phyloP scores from a whole-genome alignment of 2,329 filamentous ascomycete species.

The Phaeosphaeria sp. region DNA sequence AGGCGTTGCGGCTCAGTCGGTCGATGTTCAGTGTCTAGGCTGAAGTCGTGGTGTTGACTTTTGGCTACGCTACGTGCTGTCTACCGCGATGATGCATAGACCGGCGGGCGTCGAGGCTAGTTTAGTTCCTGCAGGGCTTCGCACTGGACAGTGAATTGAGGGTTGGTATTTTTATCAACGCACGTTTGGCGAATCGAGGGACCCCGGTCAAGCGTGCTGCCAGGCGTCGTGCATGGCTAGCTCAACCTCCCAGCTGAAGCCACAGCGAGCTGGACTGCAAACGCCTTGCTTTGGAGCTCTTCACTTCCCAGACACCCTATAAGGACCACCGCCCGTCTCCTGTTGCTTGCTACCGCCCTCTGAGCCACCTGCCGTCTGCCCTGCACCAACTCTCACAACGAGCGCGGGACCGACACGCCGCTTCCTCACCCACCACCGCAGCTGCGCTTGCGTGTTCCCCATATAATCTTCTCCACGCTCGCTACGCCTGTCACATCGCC shows the following conservation, averaged over 20 bases:
- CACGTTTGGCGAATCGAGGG: slow-evolving; percentile 9
- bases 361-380: slow-evolving; percentile 12
- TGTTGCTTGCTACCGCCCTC: not conserved
- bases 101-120: slow-evolving; percentile 19
- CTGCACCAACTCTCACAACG: slow-evolving; percentile 10
- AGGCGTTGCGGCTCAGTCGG: too few relatives aligned
- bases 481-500: slow-evolving; percentile 21
- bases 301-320: not conserved
- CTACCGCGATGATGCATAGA: slow-evolving; percentile 15
- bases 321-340: not conserved
- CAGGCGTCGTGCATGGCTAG: slow-evolving; percentile 14
- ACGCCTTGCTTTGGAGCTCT: slow-evolving; percentile 14
- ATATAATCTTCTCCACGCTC: slow-evolving; percentile 37
- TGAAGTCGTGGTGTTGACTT: slow-evolving; percentile 5
- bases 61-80: not conserved
- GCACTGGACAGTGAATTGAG: slow-evolving; percentile 13
- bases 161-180: slow-evolving; percentile 23
- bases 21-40: not conserved
- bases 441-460: slow-evolving; percentile 32
- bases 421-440: not conserved
- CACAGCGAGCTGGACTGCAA: slow-evolving; percentile 14
- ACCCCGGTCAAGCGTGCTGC: slow-evolving; percentile 1
- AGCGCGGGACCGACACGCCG: not conserved
- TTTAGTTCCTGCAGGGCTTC: slow-evolving; percentile 10
- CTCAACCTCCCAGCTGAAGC: slow-evolving; percentile 19